phyloP scores from a whole-genome alignment of 768 basidiomycete species.

The Trametes cingulata region DNA sequence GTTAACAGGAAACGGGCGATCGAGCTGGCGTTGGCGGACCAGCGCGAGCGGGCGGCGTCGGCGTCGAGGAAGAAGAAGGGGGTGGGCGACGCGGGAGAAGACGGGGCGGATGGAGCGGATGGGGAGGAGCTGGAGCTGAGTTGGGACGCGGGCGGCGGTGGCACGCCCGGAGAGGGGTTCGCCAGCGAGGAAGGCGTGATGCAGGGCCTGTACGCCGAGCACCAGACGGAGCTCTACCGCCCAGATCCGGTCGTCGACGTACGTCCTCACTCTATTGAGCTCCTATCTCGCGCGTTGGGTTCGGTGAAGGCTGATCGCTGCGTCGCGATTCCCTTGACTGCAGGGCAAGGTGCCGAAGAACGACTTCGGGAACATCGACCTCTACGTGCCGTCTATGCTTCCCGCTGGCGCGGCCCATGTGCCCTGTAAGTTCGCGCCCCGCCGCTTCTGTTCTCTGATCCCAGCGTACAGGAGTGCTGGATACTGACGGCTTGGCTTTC shows the following conservation, averaged over 20 bases:
- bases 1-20: conserved; percentile 74
- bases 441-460: background rate
- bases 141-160: conserved; percentile 1
- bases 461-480: background rate
- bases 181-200: conserved; percentile 52
- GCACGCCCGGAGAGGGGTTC: conserved; percentile 28
- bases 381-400: conserved; percentile 94
- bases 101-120: conserved; percentile 27
- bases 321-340: background rate
- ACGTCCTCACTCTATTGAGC: conserved; percentile 33
- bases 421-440: conserved; percentile 67
- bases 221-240: conserved; percentile 80
- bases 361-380: conserved; percentile 94
- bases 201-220: conserved; percentile 85
- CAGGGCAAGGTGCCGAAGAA: conserved; percentile 95
- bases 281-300: background rate
- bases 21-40: conserved; percentile 53
- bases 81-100: conserved; percentile 34
- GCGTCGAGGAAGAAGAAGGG: conserved; percentile 4
- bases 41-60: conserved; percentile 27
- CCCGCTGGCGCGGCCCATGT: conserved; percentile 85
- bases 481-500: background rate
- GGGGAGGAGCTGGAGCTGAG: conserved; percentile 16
- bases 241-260: conserved; percentile 87
- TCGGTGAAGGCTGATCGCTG: background rate